phyloP scores from a whole-genome alignment of 768 basidiomycete species.

The Leucogyrophana mollusca region DNA sequence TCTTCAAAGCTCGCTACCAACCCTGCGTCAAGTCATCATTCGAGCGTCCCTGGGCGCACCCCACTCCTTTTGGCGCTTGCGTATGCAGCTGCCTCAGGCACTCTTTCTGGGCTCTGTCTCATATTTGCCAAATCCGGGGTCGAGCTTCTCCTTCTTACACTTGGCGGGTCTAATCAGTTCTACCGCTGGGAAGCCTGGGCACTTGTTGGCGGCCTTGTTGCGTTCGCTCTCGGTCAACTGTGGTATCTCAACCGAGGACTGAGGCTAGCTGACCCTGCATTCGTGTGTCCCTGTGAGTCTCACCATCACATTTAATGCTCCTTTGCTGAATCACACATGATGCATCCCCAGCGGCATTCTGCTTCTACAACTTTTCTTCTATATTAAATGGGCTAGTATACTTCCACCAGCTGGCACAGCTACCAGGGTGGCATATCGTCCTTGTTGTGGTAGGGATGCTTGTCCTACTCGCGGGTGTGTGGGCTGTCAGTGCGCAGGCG shows the following conservation, averaged over 20 bases:
- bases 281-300: conserved; percentile 80
- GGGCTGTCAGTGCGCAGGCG: conserved; percentile 81
- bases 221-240: conserved; percentile 77
- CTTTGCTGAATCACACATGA: not conserved
- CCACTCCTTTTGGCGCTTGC: conserved; percentile 72
- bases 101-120: conserved; percentile 88
- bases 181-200: conserved; percentile 85
- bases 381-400: conserved; percentile 90
- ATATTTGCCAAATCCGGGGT: conserved; percentile 94
- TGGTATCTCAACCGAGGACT: conserved; percentile 85
- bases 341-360: conserved; percentile 72
- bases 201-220: conserved; percentile 65
- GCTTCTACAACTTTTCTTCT: conserved; percentile 91
- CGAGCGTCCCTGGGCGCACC: conserved; percentile 37
- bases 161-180: conserved; percentile 77
- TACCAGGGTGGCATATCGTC: conserved; percentile 65
- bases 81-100: conserved; percentile 86
- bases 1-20: conserved; percentile 12
- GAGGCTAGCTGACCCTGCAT: conserved; percentile 77
- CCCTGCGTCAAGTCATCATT: conserved; percentile 21
- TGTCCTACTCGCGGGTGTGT: conserved; percentile 82
- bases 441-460: conserved; percentile 77
- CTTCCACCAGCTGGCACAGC: conserved; percentile 79
- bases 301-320: not conserved
- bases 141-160: conserved; percentile 78